A percentile compares a stretch with the other conserved stretches of the same genome.
Conservation (phyloP, 108 stramenopile genomes). For the Bacterosira constricta region DNA sequence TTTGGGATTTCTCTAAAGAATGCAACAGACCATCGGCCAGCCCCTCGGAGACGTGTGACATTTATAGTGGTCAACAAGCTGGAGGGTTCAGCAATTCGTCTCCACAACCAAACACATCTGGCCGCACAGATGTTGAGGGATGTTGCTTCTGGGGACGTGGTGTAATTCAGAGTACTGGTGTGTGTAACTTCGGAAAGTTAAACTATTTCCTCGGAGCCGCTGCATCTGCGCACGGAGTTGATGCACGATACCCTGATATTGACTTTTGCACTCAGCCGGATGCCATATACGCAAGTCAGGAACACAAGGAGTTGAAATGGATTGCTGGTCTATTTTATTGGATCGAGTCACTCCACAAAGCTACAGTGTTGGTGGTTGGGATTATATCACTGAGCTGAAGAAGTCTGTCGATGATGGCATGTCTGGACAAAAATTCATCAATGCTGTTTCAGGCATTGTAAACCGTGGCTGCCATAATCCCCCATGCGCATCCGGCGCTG, state of each 20-base stretch:
- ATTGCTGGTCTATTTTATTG: constrained; percentile 41
- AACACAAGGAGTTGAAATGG: constrained; percentile 37
- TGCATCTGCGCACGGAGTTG: constrained; percentile 16
- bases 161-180: constrained; percentile 33
- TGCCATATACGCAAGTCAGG: constrained; percentile 20
- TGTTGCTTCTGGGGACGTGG: constrained; percentile 51
- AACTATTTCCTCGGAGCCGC: constrained; percentile 35
- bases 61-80: constrained; percentile 29
- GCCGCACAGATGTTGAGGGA: constrained; percentile 41
- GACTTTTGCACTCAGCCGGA: constrained; percentile 33
- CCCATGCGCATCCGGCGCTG: constrained; percentile 13
- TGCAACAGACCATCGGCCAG: constrained; percentile 26
- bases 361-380: constrained; percentile 20
- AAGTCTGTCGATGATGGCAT: constrained; percentile 21
- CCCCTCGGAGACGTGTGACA: constrained; percentile 26
- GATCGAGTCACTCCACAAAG: constrained; percentile 17
- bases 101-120: constrained; percentile 22
- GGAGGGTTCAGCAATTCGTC: constrained; percentile 25
- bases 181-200: constrained; percentile 32
- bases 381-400: constrained; percentile 9
- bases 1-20: constrained; percentile 46
- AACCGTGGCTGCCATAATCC: constrained; percentile 26
- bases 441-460: constrained; percentile 17
- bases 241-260: constrained; percentile 23
- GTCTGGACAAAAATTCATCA: constrained; percentile 3